Conservation (phyloP, 23 red algal genomes). For the Cyanidiococcus yangmingshanensis region DNA sequence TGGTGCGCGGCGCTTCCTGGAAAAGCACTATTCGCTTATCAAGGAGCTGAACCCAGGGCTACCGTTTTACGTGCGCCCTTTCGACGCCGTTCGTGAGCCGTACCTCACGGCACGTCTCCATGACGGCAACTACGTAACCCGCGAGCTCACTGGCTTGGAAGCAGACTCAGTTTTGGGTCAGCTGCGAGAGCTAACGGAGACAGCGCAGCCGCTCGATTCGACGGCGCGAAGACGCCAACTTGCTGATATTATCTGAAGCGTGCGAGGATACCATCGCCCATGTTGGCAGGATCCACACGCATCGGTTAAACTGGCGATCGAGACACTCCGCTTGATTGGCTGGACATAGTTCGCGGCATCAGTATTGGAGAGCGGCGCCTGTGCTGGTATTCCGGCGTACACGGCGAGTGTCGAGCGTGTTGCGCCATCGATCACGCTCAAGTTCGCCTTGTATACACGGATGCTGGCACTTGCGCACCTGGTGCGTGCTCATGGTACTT, state of each 20-base stretch:
- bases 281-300: too few species aligned
- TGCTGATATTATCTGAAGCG: neutral
- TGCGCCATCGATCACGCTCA: too few species aligned
- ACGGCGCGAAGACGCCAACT: neutral
- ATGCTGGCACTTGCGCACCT: too few species aligned
- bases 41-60: constrained; percentile 83
- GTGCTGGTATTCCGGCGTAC: too few species aligned
- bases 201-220: neutral
- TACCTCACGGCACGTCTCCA: constrained; percentile 40
- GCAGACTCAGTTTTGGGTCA: neutral
- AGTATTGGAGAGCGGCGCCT: too few species aligned
- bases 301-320: too few species aligned
- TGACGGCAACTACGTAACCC: neutral
- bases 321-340: too few species aligned
- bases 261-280: too few species aligned
- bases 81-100: constrained; percentile 57
- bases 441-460: too few species aligned
- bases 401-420: too few species aligned
- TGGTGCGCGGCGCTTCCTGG: constrained; percentile 66
- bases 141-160: neutral
- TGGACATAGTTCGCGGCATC: too few species aligned
- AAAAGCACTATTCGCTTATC: constrained; percentile 49
- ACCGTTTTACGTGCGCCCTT: constrained; percentile 70
- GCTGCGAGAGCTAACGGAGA: neutral
- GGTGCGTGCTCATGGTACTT: too few species aligned